phyloP scores from a whole-genome alignment of 2,329 filamentous ascomycete species.

The Pestalotiopsis fici region DNA sequence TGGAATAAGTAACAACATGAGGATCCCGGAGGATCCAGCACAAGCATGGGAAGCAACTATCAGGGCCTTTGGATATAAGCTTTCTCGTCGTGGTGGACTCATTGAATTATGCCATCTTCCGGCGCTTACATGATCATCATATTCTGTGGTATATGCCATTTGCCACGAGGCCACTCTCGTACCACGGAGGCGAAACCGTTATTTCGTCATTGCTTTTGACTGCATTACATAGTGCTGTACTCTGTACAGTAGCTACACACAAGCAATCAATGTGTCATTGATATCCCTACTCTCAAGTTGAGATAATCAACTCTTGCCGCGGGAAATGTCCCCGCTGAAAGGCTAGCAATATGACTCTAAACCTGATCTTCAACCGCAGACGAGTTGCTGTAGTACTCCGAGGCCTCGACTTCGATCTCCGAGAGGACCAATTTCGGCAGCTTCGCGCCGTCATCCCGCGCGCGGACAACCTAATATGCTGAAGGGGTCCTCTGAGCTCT shows the following conservation, averaged over 20 bases:
- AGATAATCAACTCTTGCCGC: no score
- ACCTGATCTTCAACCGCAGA: neutral
- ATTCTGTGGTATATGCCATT: neutral
- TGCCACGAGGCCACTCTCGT: neutral
- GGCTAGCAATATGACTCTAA: neutral
- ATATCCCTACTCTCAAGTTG: no score
- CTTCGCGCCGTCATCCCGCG: neutral
- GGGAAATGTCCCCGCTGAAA: no score
- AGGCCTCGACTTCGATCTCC: neutral
- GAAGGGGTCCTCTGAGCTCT: neutral
- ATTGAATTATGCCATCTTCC: neutral
- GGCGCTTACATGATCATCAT: neutral
- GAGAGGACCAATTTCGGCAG: neutral
- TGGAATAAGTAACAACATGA: no score
- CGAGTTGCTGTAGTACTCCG: neutral
- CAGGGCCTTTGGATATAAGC: neutral
- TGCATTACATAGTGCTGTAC: neutral
- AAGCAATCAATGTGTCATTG: no score
- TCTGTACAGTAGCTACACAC: no score
- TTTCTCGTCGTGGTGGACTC: neutral
- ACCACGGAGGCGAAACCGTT: neutral
- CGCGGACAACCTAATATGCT: neutral
- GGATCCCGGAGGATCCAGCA: no score
- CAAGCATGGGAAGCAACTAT: neutral
- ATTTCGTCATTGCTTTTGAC: neutral